Conservation (phyloP, 352 stramenopile species). For the Globisporangium middletonii region DNA sequence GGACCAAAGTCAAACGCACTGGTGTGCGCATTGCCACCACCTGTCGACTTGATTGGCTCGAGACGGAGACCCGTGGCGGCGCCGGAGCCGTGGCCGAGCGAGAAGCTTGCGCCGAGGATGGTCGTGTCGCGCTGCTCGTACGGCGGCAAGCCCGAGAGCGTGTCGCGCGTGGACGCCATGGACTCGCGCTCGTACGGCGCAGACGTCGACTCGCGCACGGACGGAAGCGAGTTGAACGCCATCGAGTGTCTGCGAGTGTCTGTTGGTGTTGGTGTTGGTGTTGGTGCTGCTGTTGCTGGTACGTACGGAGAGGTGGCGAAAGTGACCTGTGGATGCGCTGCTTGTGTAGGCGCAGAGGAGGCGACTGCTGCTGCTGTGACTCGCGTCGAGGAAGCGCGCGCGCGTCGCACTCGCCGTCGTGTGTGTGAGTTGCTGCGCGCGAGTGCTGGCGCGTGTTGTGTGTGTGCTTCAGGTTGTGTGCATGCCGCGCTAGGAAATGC, state of each 20-base stretch:
- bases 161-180: background rate
- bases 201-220: constrained; percentile 10
- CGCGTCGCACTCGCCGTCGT: no score
- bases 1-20: constrained; percentile 6
- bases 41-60: constrained; percentile 11
- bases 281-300: background rate
- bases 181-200: constrained; percentile 5
- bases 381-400: no score
- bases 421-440: no score
- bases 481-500: no score
- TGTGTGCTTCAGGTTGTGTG: no score
- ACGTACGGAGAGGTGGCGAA: no score
- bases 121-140: constrained; percentile 15
- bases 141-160: background rate
- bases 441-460: no score
- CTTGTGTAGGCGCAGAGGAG: no score
- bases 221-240: constrained; percentile 8
- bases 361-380: no score
- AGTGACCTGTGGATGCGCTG: no score
- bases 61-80: constrained; percentile 4
- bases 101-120: constrained; percentile 12
- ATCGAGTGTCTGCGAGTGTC: background rate
- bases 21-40: background rate
- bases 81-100: background rate
- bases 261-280: background rate